Conservation (phyloP, 495 filamentous ascomycete species). For the Xylaria scruposa region DNA sequence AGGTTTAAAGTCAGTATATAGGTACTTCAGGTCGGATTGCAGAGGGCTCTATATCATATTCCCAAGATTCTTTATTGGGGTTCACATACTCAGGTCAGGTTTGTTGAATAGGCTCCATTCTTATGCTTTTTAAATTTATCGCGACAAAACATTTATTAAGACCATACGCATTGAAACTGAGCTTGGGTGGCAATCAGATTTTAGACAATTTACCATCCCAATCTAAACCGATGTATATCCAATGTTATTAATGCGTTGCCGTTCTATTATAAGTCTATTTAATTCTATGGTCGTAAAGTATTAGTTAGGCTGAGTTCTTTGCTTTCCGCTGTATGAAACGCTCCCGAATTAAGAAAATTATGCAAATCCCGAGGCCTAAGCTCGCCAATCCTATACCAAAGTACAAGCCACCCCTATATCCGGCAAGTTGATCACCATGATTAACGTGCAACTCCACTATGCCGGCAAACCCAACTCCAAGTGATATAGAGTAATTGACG, state of each 20-base stretch:
- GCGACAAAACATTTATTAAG: not conserved
- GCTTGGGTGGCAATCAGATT: not conserved
- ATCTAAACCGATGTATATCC: not conserved
- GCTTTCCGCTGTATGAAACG: not conserved
- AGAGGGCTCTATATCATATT: not conserved
- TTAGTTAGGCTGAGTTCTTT: not conserved
- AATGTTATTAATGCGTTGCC: not conserved
- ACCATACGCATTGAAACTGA: not conserved
- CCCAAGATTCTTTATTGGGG: too few species aligned
- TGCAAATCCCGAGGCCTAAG: conserved; percentile 46
- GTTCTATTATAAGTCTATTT: conserved; percentile 4
- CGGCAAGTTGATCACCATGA: conserved; percentile 46
- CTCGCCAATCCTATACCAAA: conserved; percentile 61
- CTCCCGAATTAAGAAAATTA: conserved; percentile 17
- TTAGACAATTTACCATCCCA: not conserved
- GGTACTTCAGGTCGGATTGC: not conserved
- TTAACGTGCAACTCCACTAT: conserved; percentile 46
- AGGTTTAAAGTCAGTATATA: not conserved
- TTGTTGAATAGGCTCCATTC: not conserved
- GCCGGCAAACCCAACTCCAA: conserved; percentile 55
- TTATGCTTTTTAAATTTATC: not conserved
- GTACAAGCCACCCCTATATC: conserved; percentile 65
- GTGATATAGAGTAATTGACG: conserved; percentile 52
- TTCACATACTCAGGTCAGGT: not conserved
- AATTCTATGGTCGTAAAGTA: not conserved